Base-by-base conservation (phyloP, 1,284 basidiomycete genomes). In the Ustilago lituana region DNA sequence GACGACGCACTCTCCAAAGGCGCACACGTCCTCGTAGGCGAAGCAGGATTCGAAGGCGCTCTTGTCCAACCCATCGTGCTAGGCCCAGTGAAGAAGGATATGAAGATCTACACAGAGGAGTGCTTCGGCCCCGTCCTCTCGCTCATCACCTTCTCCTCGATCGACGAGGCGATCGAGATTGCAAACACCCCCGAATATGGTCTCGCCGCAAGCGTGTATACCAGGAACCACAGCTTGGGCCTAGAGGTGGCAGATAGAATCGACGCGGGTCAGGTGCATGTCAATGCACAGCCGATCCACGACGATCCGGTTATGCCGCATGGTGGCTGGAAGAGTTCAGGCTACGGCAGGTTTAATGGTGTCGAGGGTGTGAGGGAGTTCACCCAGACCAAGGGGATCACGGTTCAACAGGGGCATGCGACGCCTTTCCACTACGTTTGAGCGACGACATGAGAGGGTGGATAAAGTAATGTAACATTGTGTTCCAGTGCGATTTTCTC, bases 331-430 rank as follows among this genome's bases (percentile, higher is more conserved):
- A 98, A 97, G 83, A 24, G 46, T 14, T 60, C 52, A 5, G 78
- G 77, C 19, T 77, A 74, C 48, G 67, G 56, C 31, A 40, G 61
- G 31, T 71, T 76, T 49, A 74, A 50, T 66, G 95, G 95, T 12
- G 89, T 91, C 1, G 95, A 98, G 84, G 95, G 95, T 24, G 85
- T 98, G 29, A 88, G 91, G 26, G 86, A 90, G 7, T 84, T 98
- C 41, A 94, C 92, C 45, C 91, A 91, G 78, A 86, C 90, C 45
- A 98, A 98, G 80, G 90, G 90, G 7, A 88, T 98, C 43, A 89
- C 93, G 31, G 85, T 62, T 17, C 61, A 64, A 26, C 8, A 39
- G 10, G 67, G 67, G 29, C 36, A 47, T 17, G 23, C 54, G 1
- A 58, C 38, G 6, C 67, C 67, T 15, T 70, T 70, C 57, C 40